A percentile compares a stretch with the other conserved stretches of the same genome.
These are phyloP conservation scores for Chrysopogon serrulatus DNA, from an alignment of 176 grass and related monocot genomes.

Conservation along the genomic window DNA sequence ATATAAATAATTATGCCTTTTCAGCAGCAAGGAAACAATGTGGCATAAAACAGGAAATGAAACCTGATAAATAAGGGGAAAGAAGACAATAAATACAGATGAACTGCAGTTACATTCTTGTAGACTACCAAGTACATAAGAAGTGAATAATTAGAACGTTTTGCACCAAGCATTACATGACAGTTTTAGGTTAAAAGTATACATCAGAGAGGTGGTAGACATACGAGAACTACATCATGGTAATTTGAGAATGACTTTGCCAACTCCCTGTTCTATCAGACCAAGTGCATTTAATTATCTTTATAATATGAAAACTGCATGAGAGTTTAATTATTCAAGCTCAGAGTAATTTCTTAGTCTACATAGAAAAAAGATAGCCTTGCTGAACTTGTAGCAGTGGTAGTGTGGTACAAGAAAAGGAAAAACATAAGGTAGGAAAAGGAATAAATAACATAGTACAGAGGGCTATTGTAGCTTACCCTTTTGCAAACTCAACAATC, in stretches of 20 bases:
- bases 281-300: too few species aligned
- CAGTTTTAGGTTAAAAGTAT: neutral
- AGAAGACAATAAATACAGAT: slow-evolving; percentile 6
- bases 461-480: too few species aligned
- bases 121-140: slow-evolving; percentile 5
- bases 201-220: slow-evolving; percentile 1
- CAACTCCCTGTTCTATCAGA: slow-evolving; percentile 2
- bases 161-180: neutral
- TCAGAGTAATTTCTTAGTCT: neutral
- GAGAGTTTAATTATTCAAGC: neutral
- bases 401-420: neutral
- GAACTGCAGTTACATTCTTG: neutral
- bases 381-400: neutral
- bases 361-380: slow-evolving; percentile 16
- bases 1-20: neutral
- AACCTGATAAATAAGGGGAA: neutral
- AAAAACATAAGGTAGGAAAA: neutral
- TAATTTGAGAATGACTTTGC: too few species aligned
- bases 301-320: neutral
- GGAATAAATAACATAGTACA: neutral
- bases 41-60: neutral
- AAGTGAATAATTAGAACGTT: neutral
- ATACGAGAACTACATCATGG: slow-evolving; percentile 93
- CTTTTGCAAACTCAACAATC: too few species aligned
- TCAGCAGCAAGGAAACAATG: slow-evolving; percentile 3